Percentiles rank a stretch among this genome's conserved stretches.
Evolutionary conservation across 257 asterid genomes (phyloP).

Genomic region (Anisodus acutangulus): DNA sequence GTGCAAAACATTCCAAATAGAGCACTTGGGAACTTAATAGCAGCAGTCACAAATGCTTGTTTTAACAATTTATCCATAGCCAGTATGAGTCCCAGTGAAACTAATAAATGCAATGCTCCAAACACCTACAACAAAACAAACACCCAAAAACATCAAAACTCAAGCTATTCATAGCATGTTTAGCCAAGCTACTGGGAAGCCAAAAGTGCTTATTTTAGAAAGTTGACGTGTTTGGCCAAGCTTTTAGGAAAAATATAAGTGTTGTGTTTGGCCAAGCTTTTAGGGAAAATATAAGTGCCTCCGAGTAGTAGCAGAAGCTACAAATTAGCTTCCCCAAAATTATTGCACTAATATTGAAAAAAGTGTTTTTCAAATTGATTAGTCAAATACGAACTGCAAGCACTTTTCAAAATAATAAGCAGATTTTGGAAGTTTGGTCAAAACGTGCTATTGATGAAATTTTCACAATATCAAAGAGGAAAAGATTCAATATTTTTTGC

Average conservation of each 20-base stretch:
- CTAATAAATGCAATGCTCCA: constrained; percentile 72
- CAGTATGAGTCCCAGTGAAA: constrained; percentile 79
- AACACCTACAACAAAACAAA: constrained; percentile 53
- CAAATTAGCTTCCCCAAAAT: background rate
- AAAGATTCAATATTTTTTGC: constrained; percentile 36
- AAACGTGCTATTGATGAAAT: background rate
- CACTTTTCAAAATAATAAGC: background rate
- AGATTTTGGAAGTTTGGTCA: background rate
- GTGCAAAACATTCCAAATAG: constrained; percentile 93
- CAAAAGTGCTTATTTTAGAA: no score
- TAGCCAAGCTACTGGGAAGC: background rate
- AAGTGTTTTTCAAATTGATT: background rate
- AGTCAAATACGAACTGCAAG: background rate
- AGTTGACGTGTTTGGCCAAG: background rate
- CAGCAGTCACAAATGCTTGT: constrained; percentile 77
- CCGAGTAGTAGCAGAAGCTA: background rate
- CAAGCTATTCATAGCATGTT: background rate
- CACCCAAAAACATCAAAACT: background rate
- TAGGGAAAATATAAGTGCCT: background rate
- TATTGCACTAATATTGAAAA: background rate
- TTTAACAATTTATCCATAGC: constrained; percentile 81
- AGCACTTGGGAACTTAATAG: constrained; percentile 96
- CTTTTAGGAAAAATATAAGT: background rate
- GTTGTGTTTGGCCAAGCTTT: background rate
- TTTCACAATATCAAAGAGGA: background rate